These are phyloP conservation scores for Coffea eugenioides DNA, from an alignment of 257 asterid species.

Conservation along the genomic window DNA sequence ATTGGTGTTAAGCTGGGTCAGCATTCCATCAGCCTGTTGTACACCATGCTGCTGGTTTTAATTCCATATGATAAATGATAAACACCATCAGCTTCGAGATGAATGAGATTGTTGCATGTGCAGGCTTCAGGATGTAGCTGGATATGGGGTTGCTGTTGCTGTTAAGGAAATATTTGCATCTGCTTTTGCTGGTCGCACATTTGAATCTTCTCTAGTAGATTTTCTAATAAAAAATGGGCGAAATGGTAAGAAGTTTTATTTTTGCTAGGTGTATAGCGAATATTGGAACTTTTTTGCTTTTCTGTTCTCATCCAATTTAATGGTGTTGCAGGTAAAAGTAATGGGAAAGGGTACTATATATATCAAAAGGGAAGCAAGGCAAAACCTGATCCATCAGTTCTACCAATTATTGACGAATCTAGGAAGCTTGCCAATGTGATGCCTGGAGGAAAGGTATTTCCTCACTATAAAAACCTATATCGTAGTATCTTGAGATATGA, in stretches of 20 bases:
- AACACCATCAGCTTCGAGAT: neutral
- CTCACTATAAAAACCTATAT: neutral
- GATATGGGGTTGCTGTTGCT: slow-evolving; percentile 87
- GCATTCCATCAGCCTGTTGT: neutral
- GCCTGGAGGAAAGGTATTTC: slow-evolving; percentile 89
- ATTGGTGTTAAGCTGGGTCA: neutral
- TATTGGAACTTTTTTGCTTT: slow-evolving; percentile 17
- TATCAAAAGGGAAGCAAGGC: slow-evolving; percentile 93
- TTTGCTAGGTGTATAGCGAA: neutral
- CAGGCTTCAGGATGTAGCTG: slow-evolving; percentile 98
- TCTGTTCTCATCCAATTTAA: slow-evolving; percentile 17
- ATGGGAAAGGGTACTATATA: slow-evolving; percentile 86
- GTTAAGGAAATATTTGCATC: slow-evolving; percentile 48
- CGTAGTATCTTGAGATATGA: neutral
- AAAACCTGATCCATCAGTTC: slow-evolving; percentile 80
- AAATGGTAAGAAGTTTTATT: slow-evolving; percentile 48
- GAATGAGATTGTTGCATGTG: slow-evolving; percentile 12
- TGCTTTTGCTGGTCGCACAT: slow-evolving; percentile 76
- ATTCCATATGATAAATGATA: neutral
- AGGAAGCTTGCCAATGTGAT: slow-evolving; percentile 75
- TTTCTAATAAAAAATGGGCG: slow-evolving; percentile 85
- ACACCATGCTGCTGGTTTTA: neutral
- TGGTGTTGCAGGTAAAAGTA: slow-evolving; percentile 69
- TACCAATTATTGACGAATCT: slow-evolving; percentile 78
- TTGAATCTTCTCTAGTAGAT: slow-evolving; percentile 62